A percentile compares a stretch with the other conserved stretches of the same genome.
These are phyloP conservation scores for Aspergillus awamori DNA, from an alignment of 2,329 filamentous ascomycete genomes.

Conservation along the genomic window DNA sequence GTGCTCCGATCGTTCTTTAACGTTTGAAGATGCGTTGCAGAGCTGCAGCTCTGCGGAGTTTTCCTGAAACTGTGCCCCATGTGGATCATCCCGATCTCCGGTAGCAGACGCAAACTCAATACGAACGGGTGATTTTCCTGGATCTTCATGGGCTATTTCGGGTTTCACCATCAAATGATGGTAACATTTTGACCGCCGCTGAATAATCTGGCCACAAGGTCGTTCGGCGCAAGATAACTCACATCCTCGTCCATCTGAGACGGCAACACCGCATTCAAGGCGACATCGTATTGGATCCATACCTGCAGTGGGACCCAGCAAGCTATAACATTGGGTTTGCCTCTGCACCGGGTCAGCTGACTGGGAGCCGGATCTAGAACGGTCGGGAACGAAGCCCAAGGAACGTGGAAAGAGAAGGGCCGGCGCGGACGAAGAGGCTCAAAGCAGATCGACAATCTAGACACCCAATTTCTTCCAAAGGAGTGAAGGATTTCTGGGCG, in stretches of 20 bases:
- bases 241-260: not conserved
- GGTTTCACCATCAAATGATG: constrained; percentile 18
- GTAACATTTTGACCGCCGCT: not conserved
- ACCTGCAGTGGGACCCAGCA: not conserved
- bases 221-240: not conserved
- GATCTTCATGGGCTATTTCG: constrained; percentile 1
- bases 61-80: constrained; percentile 15
- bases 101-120: constrained; percentile 6
- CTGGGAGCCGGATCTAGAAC: constrained; percentile 13
- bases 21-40: constrained; percentile 17
- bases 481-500: not conserved
- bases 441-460: constrained; percentile 2
- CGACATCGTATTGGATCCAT: not conserved
- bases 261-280: not conserved
- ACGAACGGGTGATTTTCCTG: constrained; percentile 1
- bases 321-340: constrained; percentile 1
- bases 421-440: constrained; percentile 11
- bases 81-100: constrained; percentile 19
- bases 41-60: constrained; percentile 2
- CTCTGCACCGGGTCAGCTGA: constrained; percentile 9
- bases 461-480: constrained; percentile 2
- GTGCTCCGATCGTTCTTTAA: constrained; percentile 42
- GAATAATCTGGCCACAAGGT: not conserved
- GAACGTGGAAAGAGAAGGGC: not conserved
- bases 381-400: constrained; percentile 10